Base-by-base conservation (phyloP, 345 rosid genomes). In the Litchi chinensis region DNA sequence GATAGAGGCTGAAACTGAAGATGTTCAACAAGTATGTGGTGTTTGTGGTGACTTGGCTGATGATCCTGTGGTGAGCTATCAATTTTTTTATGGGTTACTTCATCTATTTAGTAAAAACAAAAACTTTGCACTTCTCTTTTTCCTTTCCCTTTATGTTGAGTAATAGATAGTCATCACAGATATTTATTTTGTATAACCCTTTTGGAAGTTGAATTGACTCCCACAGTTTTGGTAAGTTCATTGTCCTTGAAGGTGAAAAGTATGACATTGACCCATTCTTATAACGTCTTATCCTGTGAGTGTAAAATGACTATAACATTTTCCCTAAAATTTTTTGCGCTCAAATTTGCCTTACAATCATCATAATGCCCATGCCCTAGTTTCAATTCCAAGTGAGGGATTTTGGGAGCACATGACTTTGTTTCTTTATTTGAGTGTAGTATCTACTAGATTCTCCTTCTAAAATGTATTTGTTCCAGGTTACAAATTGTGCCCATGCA, bases 1-100 rank as follows among this genome's bases (percentile, higher is more conserved):
- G 75, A 83, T 70, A 74, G 39, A 50, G 69, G 73, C 40, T 67
- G 85, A 82, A 71, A 40, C 71, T 73, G 88, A 81, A 63, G 76
- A 79, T 73, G 83, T 48, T 75, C 91, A 89, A 83, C 87, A 89
- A 86, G 85, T 71, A 26, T 95, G 99, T 75, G 96, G 91, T 43
- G 75, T 95, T 76, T 95, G 99, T 86, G 90, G 90, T 80, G 95
- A 96, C 18, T 86, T 88, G 46, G 93, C 90, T 68, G 98, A 92
- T 83, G 98, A 92, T 79, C 84, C 87, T 73, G 89, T 90, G 81
- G 99, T 96, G 83, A 84, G 94, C 81, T 74, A 37, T 75, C 22
- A 63, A 66, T 26, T 44, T 70, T 63, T 63, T 40, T 68, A 40
- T 70, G 26, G n/a, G n/a, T 69, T 66, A 67, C 44, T 70, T 46